Conservation (phyloP, 768 basidiomycete species). For the Leccinum sublutescens region DNA sequence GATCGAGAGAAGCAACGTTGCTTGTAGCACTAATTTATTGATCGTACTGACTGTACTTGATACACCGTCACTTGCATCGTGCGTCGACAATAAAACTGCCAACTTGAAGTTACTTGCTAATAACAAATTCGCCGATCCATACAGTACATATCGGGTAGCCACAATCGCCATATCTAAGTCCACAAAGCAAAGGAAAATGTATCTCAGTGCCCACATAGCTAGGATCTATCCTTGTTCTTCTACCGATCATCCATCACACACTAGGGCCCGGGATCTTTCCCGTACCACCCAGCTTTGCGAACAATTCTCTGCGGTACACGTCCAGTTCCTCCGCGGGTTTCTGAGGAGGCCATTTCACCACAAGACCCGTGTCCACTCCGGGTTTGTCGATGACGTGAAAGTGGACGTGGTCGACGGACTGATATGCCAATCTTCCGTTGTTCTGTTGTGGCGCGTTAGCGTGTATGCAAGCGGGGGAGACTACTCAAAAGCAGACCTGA, state of each 20-base stretch:
- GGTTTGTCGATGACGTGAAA: constrained; percentile 95
- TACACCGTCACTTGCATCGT: too few relatives aligned
- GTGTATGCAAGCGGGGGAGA: background rate
- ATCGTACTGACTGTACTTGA: background rate
- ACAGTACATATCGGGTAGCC: background rate
- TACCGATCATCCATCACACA: background rate
- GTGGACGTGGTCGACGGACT: constrained; percentile 81
- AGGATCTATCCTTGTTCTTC: background rate
- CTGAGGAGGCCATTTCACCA: constrained; percentile 59
- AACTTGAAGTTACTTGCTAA: background rate
- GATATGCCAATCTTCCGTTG: constrained; percentile 63
- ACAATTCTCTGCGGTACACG: constrained; percentile 5
- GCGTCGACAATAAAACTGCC: too few relatives aligned
- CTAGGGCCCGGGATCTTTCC: background rate
- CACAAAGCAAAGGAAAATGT: background rate
- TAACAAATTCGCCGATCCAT: background rate
- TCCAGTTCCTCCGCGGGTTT: constrained; percentile 9
- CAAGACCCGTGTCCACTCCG: constrained; percentile 64
- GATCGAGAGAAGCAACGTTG: background rate
- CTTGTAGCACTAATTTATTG: background rate
- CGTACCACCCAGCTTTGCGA: background rate
- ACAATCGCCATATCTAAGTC: background rate
- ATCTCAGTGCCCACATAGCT: background rate
- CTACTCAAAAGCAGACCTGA: constrained; percentile 38
- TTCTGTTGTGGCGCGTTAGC: constrained; percentile 42